Base-by-base conservation (phyloP, 768 basidiomycete genomes). In the Brasilioporus rufonigricans region DNA sequence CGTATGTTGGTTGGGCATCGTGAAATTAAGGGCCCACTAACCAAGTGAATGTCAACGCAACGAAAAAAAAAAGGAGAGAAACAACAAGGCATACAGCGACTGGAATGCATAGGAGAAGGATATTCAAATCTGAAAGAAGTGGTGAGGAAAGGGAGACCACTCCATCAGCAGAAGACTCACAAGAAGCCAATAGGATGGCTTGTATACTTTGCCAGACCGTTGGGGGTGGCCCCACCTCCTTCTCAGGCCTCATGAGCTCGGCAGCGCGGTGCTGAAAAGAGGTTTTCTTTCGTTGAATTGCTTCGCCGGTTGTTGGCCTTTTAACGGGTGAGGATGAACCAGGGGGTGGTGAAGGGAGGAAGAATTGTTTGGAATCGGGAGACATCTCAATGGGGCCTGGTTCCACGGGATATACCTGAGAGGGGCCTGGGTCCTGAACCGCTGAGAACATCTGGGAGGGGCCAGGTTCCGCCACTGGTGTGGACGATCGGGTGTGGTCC, bases 11-110 rank as follows among this genome's bases (percentile, higher is more conserved):
- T 69, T 53, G 1, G 77, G 75, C 27, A 83, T 55, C 0, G 78
- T 77, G 46, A 87, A 91, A 69, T 90, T 74, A 4, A 91, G 73
- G 4, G 79, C 86, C 89, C 89, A 91, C 89, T 91, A 58, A 18
- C 27, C 56, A 16, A 55, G 36, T 40, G 24, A n/a, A 48, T 40
- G 26, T 58, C 10, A 53, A 32, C 14, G 19, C 35, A 40, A 45
- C 40, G 16, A 3, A 39, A 43, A 10, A 21, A 50, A 40, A 23
- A 43, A 12, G 54, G 31, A 45, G 12, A 53, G 27, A 13, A 23
- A 5, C 43, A 9, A 5, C 0, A 13, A 50, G 6, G 65, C 67
- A 82, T 61, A 72, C 89, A 1, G 89, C 85, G 58, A 90, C 61
- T 2, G 89, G 89, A 26, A 91, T 89, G 63, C 79, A 90, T 10